Percentiles rank a stretch among this genome's conserved stretches.
Conservation (phyloP, 179 eudicot species). For the Heliamphora pulchella region DNA sequence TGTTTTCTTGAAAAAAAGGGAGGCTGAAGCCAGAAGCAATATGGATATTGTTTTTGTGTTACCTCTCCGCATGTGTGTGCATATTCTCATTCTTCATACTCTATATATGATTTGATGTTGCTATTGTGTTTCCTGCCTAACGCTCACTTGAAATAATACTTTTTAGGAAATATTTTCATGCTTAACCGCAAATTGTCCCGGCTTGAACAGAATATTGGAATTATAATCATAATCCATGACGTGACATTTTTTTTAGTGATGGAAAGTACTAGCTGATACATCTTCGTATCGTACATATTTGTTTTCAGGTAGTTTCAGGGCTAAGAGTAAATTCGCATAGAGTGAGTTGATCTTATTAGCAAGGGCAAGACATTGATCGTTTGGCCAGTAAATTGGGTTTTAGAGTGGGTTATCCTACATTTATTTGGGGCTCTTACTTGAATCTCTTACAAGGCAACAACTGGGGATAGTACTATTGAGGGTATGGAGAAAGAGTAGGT, state of each 20-base stretch:
- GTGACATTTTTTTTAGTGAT: background rate
- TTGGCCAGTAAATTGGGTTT: background rate
- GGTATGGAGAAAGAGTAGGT: too few relatives aligned
- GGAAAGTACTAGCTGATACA: background rate
- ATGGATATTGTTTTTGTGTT: background rate
- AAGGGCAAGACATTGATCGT: background rate
- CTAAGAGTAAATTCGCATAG: background rate
- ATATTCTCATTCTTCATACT: background rate
- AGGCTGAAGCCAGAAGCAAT: background rate
- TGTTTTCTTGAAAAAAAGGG: background rate
- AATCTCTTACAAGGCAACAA: too few relatives aligned
- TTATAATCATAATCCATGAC: background rate
- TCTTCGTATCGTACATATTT: background rate
- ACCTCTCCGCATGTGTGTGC: background rate
- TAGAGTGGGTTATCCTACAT: too few relatives aligned
- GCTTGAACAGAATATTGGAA: background rate
- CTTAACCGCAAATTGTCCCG: background rate
- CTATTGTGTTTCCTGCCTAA: background rate
- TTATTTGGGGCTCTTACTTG: too few relatives aligned
- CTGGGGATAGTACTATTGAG: too few relatives aligned
- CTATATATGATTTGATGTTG: background rate
- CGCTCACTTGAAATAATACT: background rate
- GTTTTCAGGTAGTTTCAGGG: background rate
- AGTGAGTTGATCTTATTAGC: background rate
- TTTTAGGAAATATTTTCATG: background rate